phyloP scores from a whole-genome alignment of 257 asterid species.

The Gynochthodes officinalis region DNA sequence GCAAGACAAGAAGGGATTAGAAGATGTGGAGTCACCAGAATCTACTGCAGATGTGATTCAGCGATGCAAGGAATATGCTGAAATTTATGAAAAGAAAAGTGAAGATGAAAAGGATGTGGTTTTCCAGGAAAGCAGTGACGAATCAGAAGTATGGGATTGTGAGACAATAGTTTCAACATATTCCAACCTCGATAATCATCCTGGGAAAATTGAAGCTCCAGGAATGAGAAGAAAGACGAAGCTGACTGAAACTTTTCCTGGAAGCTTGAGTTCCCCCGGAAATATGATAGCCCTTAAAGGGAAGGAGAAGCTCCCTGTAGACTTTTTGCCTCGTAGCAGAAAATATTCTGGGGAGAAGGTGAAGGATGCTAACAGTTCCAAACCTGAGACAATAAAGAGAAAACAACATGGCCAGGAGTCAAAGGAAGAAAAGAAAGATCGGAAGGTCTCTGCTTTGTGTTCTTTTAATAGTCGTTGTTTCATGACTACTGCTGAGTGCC shows the following conservation, averaged over 20 bases:
- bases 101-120: slow-evolving; percentile 43
- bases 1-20: slow-evolving; percentile 29
- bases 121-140: slow-evolving; percentile 74
- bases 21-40: slow-evolving; percentile 48
- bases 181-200: slow-evolving; percentile 89
- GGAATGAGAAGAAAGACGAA: slow-evolving; percentile 69
- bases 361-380: slow-evolving; percentile 36
- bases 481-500: not conserved
- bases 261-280: slow-evolving; percentile 34
- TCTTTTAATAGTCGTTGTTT: not conserved
- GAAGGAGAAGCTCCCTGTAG: slow-evolving; percentile 74
- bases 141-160: slow-evolving; percentile 88
- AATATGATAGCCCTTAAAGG: slow-evolving; percentile 70
- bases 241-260: slow-evolving; percentile 48
- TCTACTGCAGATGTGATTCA: slow-evolving; percentile 57
- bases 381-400: slow-evolving; percentile 40
- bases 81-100: slow-evolving; percentile 51
- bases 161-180: slow-evolving; percentile 84
- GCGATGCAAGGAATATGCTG: slow-evolving; percentile 69
- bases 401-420: slow-evolving; percentile 71
- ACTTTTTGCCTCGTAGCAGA: slow-evolving; percentile 59
- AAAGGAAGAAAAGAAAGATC: slow-evolving; percentile 93
- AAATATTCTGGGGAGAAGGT: slow-evolving; percentile 39
- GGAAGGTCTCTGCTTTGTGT: slow-evolving; percentile 54
- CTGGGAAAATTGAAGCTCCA: slow-evolving; percentile 82